Conservation (phyloP, 164 flowering plant species). For the Stephania yunnanensis region DNA sequence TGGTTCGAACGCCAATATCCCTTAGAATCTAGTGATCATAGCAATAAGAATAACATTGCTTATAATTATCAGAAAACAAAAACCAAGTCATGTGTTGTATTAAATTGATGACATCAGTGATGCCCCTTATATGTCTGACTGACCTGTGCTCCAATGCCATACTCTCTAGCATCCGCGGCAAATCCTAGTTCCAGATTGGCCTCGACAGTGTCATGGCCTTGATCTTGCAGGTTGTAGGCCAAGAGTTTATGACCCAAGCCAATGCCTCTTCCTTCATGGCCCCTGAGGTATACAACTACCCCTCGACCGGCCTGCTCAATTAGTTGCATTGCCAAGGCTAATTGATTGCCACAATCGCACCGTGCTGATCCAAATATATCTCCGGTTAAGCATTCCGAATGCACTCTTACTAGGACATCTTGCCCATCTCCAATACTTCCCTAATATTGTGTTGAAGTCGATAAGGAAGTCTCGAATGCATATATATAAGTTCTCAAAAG, state of each 20-base stretch:
- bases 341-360: slow-evolving; percentile 88
- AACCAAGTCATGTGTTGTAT: neutral
- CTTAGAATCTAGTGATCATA: slow-evolving; percentile 49
- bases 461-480: too few relatives aligned
- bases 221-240: slow-evolving; percentile 90
- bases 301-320: slow-evolving; percentile 78
- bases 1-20: slow-evolving; percentile 75
- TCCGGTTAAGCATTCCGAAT: slow-evolving; percentile 86
- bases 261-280: slow-evolving; percentile 94
- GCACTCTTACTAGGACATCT: slow-evolving; percentile 83
- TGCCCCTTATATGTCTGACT: neutral
- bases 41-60: neutral
- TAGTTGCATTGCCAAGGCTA: slow-evolving; percentile 76
- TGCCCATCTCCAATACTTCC: slow-evolving; percentile 75
- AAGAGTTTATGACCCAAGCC: slow-evolving; percentile 85
- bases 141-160: slow-evolving; percentile 96
- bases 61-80: neutral
- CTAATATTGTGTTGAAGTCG: slow-evolving; percentile 24
- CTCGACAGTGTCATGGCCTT: slow-evolving; percentile 94
- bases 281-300: slow-evolving; percentile 70
- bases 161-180: slow-evolving; percentile 80
- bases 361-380: slow-evolving; percentile 84
- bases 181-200: slow-evolving; percentile 88
- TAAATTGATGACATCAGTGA: neutral
- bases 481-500: neutral